Conservation (phyloP, 495 filamentous ascomycete genomes). For the Margaritispora aquatica region DNA sequence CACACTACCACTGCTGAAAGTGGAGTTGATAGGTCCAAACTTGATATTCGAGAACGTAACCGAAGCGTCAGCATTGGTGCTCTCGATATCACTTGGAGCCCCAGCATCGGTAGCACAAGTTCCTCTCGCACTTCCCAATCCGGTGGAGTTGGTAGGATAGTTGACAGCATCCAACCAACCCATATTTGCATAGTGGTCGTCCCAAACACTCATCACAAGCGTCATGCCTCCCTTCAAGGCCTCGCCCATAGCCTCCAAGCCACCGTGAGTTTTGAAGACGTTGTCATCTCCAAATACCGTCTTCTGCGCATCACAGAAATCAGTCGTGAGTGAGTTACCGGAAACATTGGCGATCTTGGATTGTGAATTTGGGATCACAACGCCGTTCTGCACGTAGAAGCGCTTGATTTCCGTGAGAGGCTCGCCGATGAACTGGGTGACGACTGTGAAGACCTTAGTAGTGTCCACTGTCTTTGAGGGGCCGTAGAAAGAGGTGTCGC, state of each 20-base stretch:
- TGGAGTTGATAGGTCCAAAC: conserved; percentile 4
- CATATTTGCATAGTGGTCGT: conserved; percentile 71
- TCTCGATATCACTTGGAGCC: conserved; percentile 51
- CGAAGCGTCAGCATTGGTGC: conserved; percentile 41
- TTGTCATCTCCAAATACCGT: conserved; percentile 51
- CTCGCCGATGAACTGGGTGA: conserved; percentile 66
- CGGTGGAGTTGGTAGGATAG: conserved; percentile 52
- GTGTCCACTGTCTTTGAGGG: conserved; percentile 52
- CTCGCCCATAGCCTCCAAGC: conserved; percentile 48
- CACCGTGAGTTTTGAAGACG: conserved; percentile 48
- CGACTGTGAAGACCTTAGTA: conserved; percentile 54
- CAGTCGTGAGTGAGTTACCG: conserved; percentile 49
- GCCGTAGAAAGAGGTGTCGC: conserved; percentile 53
- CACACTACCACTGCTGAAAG: neutral
- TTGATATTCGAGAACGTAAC: conserved; percentile 45
- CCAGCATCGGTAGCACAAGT: conserved; percentile 57
- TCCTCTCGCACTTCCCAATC: conserved; percentile 63
- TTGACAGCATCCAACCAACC: conserved; percentile 75
- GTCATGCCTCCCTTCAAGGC: conserved; percentile 54
- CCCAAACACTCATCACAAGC: conserved; percentile 63
- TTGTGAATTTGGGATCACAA: conserved; percentile 26
- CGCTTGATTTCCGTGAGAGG: conserved; percentile 54
- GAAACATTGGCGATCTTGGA: conserved; percentile 45
- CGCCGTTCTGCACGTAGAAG: conserved; percentile 44
- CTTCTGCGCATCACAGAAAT: conserved; percentile 56